A percentile compares a stretch with the other conserved stretches of the same genome.
These are phyloP conservation scores for Gossypium gossypioides DNA, from an alignment of 441 rosid genomes.

Conservation along the genomic window DNA sequence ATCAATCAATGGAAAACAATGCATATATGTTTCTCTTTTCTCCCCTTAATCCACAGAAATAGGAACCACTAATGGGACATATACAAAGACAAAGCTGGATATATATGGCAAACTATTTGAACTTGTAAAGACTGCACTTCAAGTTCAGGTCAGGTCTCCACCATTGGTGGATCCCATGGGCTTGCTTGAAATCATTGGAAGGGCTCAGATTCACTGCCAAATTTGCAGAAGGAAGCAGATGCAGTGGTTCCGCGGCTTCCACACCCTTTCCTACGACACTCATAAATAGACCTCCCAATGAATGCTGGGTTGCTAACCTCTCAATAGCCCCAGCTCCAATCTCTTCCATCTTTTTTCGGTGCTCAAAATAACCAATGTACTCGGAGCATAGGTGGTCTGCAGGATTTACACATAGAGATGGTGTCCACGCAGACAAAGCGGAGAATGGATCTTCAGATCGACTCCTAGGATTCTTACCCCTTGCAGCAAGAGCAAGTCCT, in stretches of 20 bases:
- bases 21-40: neutral
- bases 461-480: conserved; percentile 34
- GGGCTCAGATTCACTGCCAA: conserved; percentile 40
- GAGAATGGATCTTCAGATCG: conserved; percentile 38
- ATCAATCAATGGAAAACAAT: neutral
- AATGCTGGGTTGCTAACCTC: conserved; percentile 58
- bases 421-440: conserved; percentile 57
- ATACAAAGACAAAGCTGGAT: neutral
- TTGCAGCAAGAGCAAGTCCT: conserved; percentile 63
- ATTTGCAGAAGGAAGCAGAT: conserved; percentile 33
- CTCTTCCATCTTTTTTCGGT: conserved; percentile 77
- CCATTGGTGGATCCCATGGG: conserved; percentile 96
- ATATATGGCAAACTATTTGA: conserved; percentile 25
- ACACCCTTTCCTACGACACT: conserved; percentile 48
- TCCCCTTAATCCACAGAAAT: neutral
- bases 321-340: conserved; percentile 67
- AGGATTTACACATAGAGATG: conserved; percentile 50
- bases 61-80: neutral
- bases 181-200: conserved; percentile 46
- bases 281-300: conserved; percentile 62
- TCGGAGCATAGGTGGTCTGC: conserved; percentile 67
- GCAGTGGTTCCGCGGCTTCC: conserved; percentile 53
- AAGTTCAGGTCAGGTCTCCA: conserved; percentile 60
- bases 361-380: conserved; percentile 79
- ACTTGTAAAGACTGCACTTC: conserved; percentile 46